These are phyloP conservation scores for Alnus glutinosa DNA, from an alignment of 306 rosid species.

Conservation along the genomic window DNA sequence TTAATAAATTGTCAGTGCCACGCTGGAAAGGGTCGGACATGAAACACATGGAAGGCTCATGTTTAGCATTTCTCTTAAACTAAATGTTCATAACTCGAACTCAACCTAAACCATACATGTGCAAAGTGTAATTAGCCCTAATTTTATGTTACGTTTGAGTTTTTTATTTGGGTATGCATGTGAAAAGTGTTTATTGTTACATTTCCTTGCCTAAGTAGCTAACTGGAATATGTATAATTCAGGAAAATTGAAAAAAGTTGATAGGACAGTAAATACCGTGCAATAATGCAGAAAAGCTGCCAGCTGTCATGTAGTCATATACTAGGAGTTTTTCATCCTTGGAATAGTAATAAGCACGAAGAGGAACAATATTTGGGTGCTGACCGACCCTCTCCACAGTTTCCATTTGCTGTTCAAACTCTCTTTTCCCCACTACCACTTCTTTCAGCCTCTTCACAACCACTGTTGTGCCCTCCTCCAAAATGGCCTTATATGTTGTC, in stretches of 20 bases:
- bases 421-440: conserved; percentile 58
- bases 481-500: conserved; percentile 74
- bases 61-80: no score
- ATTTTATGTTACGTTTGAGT: no score
- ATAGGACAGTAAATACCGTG: conserved; percentile 52
- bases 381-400: conserved; percentile 53
- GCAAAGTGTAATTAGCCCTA: no score
- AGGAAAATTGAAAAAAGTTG: conserved; percentile 2
- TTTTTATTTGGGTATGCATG: neutral
- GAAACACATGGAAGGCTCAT: no score
- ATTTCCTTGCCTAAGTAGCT: neutral
- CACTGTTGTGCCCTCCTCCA: conserved; percentile 72
- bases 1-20: no score
- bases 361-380: conserved; percentile 62
- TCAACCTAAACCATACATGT: no score
- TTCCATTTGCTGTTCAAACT: conserved; percentile 81
- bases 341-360: conserved; percentile 74
- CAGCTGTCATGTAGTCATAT: conserved; percentile 53
- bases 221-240: neutral
- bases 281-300: conserved; percentile 60
- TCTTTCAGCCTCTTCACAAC: conserved; percentile 78
- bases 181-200: neutral
- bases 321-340: conserved; percentile 79
- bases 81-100: no score
- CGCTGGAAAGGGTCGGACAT: no score